Evolutionary conservation across 2,329 filamentous ascomycete species (phyloP).

Genomic region (Fusarium proliferatum): DNA sequence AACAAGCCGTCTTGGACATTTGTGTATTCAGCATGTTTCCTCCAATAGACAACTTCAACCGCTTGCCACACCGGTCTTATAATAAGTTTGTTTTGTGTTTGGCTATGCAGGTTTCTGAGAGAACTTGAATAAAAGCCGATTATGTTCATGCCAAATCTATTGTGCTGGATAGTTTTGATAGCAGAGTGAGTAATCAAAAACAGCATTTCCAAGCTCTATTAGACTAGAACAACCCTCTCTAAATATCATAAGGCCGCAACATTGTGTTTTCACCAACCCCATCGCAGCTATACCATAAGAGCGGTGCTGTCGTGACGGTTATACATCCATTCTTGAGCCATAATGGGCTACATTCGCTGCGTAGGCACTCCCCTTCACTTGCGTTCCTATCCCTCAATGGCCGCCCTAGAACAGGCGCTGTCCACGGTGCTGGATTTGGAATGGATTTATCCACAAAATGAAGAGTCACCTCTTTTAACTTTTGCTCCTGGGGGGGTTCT

Average conservation of each 20-base stretch:
- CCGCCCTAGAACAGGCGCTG: rapidly evolving
- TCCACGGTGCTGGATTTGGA: neutral
- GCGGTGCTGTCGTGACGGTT: neutral
- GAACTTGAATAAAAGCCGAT: neutral
- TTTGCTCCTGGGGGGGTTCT: neutral
- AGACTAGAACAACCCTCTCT: neutral
- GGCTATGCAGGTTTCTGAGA: neutral
- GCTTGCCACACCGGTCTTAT: neutral
- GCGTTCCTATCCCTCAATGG: neutral
- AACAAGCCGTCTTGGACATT: neutral
- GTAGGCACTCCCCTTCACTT: neutral
- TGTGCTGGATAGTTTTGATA: neutral
- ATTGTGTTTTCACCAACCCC: neutral
- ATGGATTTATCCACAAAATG: neutral
- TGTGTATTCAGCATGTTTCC: neutral
- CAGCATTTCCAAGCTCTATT: neutral
- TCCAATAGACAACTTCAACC: neutral
- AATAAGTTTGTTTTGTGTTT: neutral
- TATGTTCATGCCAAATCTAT: neutral
- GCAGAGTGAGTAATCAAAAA: neutral
- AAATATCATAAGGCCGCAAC: neutral
- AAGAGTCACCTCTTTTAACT: neutral
- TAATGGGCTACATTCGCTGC: neutral
- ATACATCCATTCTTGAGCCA: neutral
- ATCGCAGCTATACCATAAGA: neutral